phyloP scores from a whole-genome alignment of 2,329 filamentous ascomycete genomes.

The Sarocladium strictum region DNA sequence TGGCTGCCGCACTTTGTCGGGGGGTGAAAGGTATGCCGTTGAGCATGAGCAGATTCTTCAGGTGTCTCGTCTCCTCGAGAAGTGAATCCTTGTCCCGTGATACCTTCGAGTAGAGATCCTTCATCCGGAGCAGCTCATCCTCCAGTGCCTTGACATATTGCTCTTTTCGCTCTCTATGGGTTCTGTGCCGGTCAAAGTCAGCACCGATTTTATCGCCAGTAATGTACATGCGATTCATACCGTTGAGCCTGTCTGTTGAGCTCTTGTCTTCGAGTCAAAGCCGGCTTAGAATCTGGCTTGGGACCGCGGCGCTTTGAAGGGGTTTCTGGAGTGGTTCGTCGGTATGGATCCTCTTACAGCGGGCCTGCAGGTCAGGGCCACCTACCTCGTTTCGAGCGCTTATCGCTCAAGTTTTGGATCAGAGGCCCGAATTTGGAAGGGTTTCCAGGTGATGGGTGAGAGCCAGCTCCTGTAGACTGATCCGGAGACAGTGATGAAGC shows the following conservation, averaged over 20 bases:
- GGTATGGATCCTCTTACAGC: not conserved
- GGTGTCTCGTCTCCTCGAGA: conserved; percentile 70
- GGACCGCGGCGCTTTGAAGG: conserved; percentile 84
- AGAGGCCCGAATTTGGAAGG: conserved; percentile 35
- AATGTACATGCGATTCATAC: conserved; percentile 37
- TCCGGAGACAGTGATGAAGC: conserved; percentile 42
- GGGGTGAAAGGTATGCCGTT: conserved; percentile 38
- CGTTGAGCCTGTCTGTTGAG: conserved; percentile 93
- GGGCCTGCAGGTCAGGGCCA: not conserved
- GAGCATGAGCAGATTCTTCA: conserved; percentile 53
- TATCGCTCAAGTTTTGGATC: conserved; percentile 63
- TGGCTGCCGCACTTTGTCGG: conserved; percentile 7
- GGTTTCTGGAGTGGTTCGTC: conserved; percentile 60
- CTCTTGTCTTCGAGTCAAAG: conserved; percentile 85
- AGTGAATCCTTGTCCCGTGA: conserved; percentile 71
- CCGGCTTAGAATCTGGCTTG: conserved; percentile 94
- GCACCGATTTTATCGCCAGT: not conserved
- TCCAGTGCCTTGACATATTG: conserved; percentile 92
- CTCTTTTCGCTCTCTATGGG: conserved; percentile 94
- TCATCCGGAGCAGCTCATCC: conserved; percentile 81
- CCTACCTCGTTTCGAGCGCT: conserved; percentile 70
- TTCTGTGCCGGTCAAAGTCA: conserved; percentile 46
- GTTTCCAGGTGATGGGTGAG: conserved; percentile 16
- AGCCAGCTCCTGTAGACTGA: conserved; percentile 22
- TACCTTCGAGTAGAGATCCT: conserved; percentile 72